Evolutionary conservation across 306 rosid species (phyloP).

Genomic region (Purshia tridentata): DNA sequence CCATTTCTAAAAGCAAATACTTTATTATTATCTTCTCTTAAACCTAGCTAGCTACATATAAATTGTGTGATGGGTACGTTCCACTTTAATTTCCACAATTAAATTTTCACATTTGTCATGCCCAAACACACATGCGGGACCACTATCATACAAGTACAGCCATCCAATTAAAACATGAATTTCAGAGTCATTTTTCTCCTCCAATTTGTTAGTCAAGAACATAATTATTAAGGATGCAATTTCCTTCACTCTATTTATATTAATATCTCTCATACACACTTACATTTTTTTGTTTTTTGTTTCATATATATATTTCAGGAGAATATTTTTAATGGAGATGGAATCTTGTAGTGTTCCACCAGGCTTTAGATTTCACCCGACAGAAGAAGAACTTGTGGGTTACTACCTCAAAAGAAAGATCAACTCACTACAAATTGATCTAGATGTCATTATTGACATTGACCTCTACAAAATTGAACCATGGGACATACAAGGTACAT

Average conservation of each 20-base stretch:
- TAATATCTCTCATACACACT: not conserved
- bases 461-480: constrained; percentile 95
- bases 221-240: no score
- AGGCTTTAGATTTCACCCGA: constrained; percentile 95
- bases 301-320: constrained; percentile 18
- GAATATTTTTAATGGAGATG: constrained; percentile 55
- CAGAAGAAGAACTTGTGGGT: constrained; percentile 95
- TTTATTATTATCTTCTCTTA: no score
- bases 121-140: constrained; percentile 45
- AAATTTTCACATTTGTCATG: constrained; percentile 12
- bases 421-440: constrained; percentile 67
- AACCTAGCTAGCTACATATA: not conserved
- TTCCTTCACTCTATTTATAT: no score
- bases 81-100: constrained; percentile 46
- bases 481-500: constrained; percentile 91
- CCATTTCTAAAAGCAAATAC: constrained; percentile 11
- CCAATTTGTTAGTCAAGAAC: no score
- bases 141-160: not conserved
- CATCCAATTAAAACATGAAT: no score
- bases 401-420: constrained; percentile 87
- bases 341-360: constrained; percentile 84
- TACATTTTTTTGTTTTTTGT: not conserved
- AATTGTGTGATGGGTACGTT: constrained; percentile 43
- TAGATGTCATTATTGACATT: constrained; percentile 78
- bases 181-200: no score